Evolutionary conservation across 2,329 filamentous ascomycete genomes (phyloP), one percentile per base, ranked within the genome.

Genomic region (Botrytis paeoniae): DNA sequence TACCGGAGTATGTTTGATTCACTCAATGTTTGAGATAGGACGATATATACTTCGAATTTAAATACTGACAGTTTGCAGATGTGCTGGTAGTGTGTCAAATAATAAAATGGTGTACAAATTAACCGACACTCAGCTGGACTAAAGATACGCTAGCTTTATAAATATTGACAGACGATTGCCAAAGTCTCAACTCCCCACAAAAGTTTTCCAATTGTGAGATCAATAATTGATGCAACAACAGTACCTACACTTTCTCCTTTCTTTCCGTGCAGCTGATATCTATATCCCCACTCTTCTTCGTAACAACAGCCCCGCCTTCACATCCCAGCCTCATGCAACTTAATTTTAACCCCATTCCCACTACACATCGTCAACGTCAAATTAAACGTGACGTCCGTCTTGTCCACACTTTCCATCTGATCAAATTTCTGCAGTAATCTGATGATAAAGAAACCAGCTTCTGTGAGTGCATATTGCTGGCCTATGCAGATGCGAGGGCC

Each of bases 391-490:
- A 80, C 75, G 32, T 81, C 76, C 22, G 80, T 78, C 48, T 76
- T 77, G 37, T 82, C 80, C 69, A 80, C 69, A 41, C 74, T 76
- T 72, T 82, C 80, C 57, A 72, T 39, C 9, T 37, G 54, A 60
- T 61, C 63, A 48, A 29, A 72, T 12, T 29, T 69, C 63, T 72
- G 82, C 51, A 82, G 73, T 25, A 83, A 72, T 22, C 82, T 77
- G 5, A 81, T 78, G 5, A 81, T 78, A 8, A 81, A 79, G 69
- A 82, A 83, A 1, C 77, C 77, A 6, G 79, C 79, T 74, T 83
- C 82, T 1, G 79, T 81, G 60, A 83, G 76, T 29, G 81, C 81
- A 72, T 82, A 83, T 76, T 83, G 81, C 65, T 83, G 80, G 32
- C 79, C 82, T 32, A 82, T 74, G 66, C 81, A 83, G 54, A 83